A percentile compares a stretch with the other conserved stretches of the same genome.
phyloP scores from a whole-genome alignment of 208 protist species.

The Borovskyia barvae region DNA sequence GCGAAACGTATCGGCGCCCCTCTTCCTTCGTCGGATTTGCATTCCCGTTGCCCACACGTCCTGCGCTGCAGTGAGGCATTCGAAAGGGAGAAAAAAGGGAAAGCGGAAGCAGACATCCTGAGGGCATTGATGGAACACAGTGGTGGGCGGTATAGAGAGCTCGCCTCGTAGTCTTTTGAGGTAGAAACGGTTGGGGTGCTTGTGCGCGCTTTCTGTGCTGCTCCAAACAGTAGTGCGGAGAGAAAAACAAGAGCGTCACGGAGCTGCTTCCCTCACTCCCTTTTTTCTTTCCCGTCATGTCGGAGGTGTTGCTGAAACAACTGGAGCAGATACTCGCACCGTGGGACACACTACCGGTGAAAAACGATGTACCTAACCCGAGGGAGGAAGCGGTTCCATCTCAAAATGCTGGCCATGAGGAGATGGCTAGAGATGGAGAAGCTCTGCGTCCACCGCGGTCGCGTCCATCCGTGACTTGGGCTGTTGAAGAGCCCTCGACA shows the following conservation, averaged over 20 bases:
- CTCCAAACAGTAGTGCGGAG: no score
- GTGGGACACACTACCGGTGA: conserved; percentile 37
- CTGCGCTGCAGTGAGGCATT: no score
- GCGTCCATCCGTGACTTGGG: background rate
- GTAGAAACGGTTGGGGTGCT: background rate
- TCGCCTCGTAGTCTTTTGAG: no score
- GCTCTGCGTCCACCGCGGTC: no score
- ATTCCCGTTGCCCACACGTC: no score
- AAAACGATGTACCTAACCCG: background rate
- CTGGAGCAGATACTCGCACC: conserved; percentile 52
- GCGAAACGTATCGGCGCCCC: no score
- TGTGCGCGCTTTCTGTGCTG: background rate
- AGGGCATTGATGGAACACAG: no score
- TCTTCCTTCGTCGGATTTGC: no score
- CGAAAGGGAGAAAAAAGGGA: no score
- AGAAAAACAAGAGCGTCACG: background rate
- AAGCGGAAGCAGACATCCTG: no score
- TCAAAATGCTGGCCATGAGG: background rate
- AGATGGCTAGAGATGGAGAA: no score
- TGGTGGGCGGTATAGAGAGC: no score
- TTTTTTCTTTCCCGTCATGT: conserved; percentile 25
- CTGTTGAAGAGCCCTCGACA: background rate
- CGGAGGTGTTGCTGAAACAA: conserved; percentile 38
- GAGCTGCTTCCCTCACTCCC: background rate
- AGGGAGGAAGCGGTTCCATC: background rate